Percentiles rank a stretch among this genome's conserved stretches.
Conservation (phyloP, 768 basidiomycete species). For the Suillus hirtellus region DNA sequence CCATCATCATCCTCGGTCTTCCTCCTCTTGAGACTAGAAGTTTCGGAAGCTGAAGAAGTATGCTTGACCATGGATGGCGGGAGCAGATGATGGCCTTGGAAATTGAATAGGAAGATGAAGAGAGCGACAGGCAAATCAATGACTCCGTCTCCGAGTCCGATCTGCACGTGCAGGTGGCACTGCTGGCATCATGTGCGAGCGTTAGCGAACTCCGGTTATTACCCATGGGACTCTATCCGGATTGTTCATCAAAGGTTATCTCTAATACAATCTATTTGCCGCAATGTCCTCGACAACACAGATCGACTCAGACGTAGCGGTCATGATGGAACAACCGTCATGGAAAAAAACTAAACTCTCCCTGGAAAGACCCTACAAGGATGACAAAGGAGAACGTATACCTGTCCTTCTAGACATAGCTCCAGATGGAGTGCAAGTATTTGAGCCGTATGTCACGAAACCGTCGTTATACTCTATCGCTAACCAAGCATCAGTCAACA, state of each 20-base stretch:
- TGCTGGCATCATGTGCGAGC: constrained; percentile 5
- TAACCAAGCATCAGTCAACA: constrained; percentile 44
- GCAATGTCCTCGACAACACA: neutral
- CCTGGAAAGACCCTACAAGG: constrained; percentile 79
- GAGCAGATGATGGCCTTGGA: constrained; percentile 21
- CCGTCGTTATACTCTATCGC: constrained; percentile 13
- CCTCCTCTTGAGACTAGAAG: constrained; percentile 53
- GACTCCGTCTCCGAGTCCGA: constrained; percentile 18
- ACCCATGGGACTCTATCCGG: neutral
- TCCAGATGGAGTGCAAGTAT: constrained; percentile 64
- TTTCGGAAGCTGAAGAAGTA: constrained; percentile 24
- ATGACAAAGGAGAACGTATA: constrained; percentile 66
- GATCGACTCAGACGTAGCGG: neutral
- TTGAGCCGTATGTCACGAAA: constrained; percentile 61
- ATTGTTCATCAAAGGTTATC: neutral
- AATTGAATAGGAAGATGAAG: constrained; percentile 32
- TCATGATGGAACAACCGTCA: constrained; percentile 35
- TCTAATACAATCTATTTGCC: neutral
- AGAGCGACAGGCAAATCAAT: constrained; percentile 4
- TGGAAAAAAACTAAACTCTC: constrained; percentile 68
- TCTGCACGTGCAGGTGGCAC: constrained; percentile 26
- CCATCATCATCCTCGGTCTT: constrained; percentile 63
- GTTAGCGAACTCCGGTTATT: neutral
- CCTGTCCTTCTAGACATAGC: constrained; percentile 68
- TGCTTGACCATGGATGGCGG: constrained; percentile 30